Evolutionary conservation across 164 flowering plant genomes (phyloP), one percentile per base, ranked within the genome.

Genomic region (Piper longum): DNA sequence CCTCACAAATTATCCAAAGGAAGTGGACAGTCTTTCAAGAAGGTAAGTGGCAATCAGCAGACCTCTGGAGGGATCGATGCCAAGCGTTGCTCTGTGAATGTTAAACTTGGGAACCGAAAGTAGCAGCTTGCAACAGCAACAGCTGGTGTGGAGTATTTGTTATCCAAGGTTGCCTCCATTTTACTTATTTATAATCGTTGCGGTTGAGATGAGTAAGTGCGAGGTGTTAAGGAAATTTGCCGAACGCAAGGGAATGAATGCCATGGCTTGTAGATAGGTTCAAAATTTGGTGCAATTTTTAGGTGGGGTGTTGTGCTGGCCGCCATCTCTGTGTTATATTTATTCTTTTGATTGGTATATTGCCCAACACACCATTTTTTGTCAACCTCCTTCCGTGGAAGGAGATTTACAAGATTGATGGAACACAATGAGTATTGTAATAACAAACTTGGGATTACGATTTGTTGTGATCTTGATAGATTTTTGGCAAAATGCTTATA

Each of bases 1-100:
- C 83, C 85, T 39, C 71, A 80, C 40, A 88, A 89, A 67, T 71
- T 63, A 56, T 19, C 75, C 7, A 83, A 71, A 65, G 86, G 84
- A 13, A 67, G 57, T n/a, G 75, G 78, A 14, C 66, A 62, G 16
- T 64, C 74, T 51, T 48, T 62, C 8, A 66, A 70, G 7, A 66
- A 82, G 60, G 72, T 6, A 26, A 18, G 26, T 16, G 83, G 79
- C 62, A 80, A 84, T 76, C 89, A 77, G 68, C 73, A 73, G 17
- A 67, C 59, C 67, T 59, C 85, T 57, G 39, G 48, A 26, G 69
- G 60, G 54, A 67, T 71, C 54, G 95, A 84, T 40, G 78, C 69
- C 43, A 91, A 87, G 65, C 81, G 95, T 13, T 42, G 16, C 19
- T 5, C 60, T 18, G 54, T 64, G 8, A 44, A 48, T 56, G 60